Conservation (phyloP, 352 stramenopile species). For the Pythium plurisporium region DNA sequence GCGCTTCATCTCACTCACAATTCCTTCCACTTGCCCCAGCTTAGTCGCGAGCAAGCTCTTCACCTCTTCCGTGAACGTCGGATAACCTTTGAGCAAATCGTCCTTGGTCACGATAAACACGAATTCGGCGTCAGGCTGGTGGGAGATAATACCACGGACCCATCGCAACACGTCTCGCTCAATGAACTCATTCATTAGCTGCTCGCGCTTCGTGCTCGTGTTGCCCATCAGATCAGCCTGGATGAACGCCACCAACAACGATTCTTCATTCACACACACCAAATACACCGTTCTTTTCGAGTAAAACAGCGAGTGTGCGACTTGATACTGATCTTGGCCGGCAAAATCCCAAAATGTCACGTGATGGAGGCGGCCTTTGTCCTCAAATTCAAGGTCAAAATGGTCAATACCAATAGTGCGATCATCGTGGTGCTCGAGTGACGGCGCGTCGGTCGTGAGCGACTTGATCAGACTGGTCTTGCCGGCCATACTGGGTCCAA, state of each 20-base stretch:
- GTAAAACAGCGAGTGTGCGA: conserved; percentile 11
- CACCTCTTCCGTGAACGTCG: not conserved
- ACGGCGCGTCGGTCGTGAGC: not conserved
- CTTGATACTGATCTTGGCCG: conserved; percentile 3
- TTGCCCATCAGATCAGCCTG: not conserved
- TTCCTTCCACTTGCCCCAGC: not conserved
- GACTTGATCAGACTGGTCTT: conserved; percentile 6
- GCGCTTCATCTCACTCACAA: not conserved
- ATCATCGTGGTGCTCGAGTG: not conserved
- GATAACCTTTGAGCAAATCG: not conserved
- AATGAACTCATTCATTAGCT: conserved; percentile 3
- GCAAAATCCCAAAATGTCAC: conserved; percentile 19
- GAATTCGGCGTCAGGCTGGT: conserved; percentile 12
- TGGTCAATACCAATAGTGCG: not conserved
- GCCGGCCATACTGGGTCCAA: not conserved
- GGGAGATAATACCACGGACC: conserved; percentile 1
- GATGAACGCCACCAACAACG: not conserved
- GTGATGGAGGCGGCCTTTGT: not conserved
- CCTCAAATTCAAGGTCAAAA: not conserved
- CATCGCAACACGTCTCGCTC: not conserved
- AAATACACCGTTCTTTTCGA: conserved; percentile 10
- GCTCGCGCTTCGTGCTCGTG: not conserved
- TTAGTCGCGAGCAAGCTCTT: not conserved
- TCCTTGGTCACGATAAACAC: conserved; percentile 9
- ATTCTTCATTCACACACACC: conserved; percentile 3